Conservation (phyloP, 257 asterid species). For the Ajuga chamaepitys region DNA sequence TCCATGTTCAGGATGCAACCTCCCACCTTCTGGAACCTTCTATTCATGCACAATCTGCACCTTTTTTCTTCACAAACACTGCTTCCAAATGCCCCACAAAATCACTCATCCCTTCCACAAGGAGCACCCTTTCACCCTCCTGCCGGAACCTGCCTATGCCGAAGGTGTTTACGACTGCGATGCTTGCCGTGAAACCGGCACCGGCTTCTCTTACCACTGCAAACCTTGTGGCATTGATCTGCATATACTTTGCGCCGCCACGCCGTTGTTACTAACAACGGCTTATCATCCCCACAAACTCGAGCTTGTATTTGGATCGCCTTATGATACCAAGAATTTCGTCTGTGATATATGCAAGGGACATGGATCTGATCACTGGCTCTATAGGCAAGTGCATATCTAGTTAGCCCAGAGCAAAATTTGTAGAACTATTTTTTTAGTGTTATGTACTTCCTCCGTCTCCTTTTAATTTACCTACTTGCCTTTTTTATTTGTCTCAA, state of each 20-base stretch:
- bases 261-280: conserved; percentile 27
- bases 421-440: too few relatives aligned
- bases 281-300: conserved; percentile 36
- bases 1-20: conserved; percentile 50
- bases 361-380: conserved; percentile 37
- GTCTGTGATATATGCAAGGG: conserved; percentile 38
- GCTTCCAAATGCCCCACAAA: conserved; percentile 44
- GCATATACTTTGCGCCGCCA: conserved; percentile 41
- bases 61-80: conserved; percentile 41
- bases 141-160: conserved; percentile 31
- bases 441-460: too few relatives aligned
- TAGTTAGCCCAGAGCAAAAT: too few relatives aligned
- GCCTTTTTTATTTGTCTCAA: too few relatives aligned
- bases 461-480: too few relatives aligned
- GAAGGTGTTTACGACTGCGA: conserved; percentile 38
- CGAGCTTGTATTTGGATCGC: conserved; percentile 29
- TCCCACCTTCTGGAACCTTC: conserved; percentile 21
- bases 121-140: conserved; percentile 32
- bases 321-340: conserved; percentile 28
- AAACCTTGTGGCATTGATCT: conserved; percentile 41
- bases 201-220: conserved; percentile 48
- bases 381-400: too few relatives aligned
- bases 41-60: conserved; percentile 45
- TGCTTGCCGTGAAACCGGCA: conserved; percentile 32
- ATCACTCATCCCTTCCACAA: conserved; percentile 51